A percentile compares a stretch with the other conserved stretches of the same genome.
These are phyloP conservation scores for Amniculicola lignicola DNA, from an alignment of 495 filamentous ascomycete species.

Conservation along the genomic window DNA sequence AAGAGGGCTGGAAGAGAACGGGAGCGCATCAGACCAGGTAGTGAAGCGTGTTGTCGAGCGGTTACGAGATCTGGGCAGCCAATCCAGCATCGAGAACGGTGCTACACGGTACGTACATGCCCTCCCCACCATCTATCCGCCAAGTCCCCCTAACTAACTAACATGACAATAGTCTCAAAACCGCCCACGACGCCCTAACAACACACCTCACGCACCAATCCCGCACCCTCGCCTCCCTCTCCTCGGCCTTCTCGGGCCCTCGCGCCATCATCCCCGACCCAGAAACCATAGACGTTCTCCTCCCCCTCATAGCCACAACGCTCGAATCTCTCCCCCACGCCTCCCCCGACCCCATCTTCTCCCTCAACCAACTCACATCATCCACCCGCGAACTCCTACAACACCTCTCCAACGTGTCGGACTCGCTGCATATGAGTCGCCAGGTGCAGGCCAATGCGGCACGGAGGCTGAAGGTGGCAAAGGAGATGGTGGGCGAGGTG, in stretches of 20 bases:
- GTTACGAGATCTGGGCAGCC: slow-evolving; percentile 75
- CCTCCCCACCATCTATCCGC: neutral
- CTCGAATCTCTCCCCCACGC: slow-evolving; percentile 52
- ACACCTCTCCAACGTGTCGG: slow-evolving; percentile 79
- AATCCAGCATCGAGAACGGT: slow-evolving; percentile 74
- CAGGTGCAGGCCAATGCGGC: slow-evolving; percentile 79
- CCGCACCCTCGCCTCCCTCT: slow-evolving; percentile 73
- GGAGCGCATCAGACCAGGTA: slow-evolving; percentile 63
- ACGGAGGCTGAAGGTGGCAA: slow-evolving; percentile 68
- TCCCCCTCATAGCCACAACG: slow-evolving; percentile 51
- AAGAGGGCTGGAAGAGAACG: slow-evolving; percentile 69
- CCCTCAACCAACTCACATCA: slow-evolving; percentile 73
- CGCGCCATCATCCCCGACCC: slow-evolving; percentile 52
- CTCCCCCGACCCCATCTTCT: slow-evolving; percentile 66
- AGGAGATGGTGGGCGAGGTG: slow-evolving; percentile 79
- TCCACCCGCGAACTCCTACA: slow-evolving; percentile 72
- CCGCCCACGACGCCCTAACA: slow-evolving; percentile 79
- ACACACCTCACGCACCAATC: slow-evolving; percentile 84
- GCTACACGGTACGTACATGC: slow-evolving; percentile 62
- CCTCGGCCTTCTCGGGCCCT: slow-evolving; percentile 63
- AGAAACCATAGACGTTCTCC: slow-evolving; percentile 45
- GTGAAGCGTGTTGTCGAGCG: slow-evolving; percentile 69
- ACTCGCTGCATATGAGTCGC: slow-evolving; percentile 89
- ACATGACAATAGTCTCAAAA: slow-evolving; percentile 77
- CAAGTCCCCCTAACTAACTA: neutral